phyloP scores from a whole-genome alignment of 1,284 basidiomycete species.

The Marasmius tenuissimus region DNA sequence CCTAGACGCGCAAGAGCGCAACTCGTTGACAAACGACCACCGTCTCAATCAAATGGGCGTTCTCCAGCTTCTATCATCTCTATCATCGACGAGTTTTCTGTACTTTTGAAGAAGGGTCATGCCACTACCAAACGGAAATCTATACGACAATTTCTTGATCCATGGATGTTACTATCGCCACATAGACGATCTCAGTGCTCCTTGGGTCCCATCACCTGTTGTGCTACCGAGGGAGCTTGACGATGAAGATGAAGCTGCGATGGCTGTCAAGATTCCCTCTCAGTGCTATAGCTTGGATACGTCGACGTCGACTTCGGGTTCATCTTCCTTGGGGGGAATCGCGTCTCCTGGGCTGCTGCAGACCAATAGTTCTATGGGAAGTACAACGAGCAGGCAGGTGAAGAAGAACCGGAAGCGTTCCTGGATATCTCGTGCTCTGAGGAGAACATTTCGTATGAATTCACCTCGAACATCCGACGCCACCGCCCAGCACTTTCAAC shows the following conservation, averaged over 20 bases:
- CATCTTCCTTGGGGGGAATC: background rate
- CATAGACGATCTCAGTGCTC: conserved; percentile 20
- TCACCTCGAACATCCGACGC: background rate
- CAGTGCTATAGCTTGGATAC: background rate
- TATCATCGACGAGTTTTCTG: too few species aligned
- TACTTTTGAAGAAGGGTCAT: background rate
- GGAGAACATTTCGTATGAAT: background rate
- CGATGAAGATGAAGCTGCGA: background rate
- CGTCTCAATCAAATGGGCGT: too few species aligned
- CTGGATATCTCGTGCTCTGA: too few species aligned
- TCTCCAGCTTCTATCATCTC: too few species aligned
- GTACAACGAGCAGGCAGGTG: too few species aligned
- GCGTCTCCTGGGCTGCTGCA: background rate
- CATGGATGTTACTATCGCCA: conserved; percentile 18
- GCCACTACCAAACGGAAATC: background rate
- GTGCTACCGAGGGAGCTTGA: conserved; percentile 11
- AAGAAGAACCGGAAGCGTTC: too few species aligned
- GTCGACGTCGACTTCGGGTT: background rate
- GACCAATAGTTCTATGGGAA: background rate
- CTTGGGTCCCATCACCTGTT: conserved; percentile 24
- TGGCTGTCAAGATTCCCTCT: background rate
- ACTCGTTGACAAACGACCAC: too few species aligned
- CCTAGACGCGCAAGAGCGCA: too few species aligned
- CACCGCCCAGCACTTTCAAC: background rate
- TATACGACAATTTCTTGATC: background rate